These are phyloP conservation scores for Gamarada debralockiae DNA, from an alignment of 495 filamentous ascomycete genomes.

Conservation along the genomic window DNA sequence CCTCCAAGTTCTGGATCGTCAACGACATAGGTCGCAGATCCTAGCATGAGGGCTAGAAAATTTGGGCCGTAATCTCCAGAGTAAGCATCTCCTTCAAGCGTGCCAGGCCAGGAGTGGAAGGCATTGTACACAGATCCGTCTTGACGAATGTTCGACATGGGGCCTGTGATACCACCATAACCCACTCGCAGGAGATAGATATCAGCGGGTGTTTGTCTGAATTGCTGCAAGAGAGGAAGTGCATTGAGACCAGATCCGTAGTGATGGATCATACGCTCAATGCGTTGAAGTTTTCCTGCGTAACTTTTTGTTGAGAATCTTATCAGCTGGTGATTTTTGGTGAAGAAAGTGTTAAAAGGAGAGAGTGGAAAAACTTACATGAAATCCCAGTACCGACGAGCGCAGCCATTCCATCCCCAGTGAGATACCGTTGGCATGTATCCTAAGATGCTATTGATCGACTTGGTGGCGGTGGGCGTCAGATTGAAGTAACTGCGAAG, in stretches of 20 bases:
- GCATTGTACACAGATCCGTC: slow-evolving; percentile 45
- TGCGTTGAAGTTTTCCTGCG: slow-evolving; percentile 43
- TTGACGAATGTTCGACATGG: slow-evolving; percentile 45
- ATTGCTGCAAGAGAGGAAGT: slow-evolving; percentile 42
- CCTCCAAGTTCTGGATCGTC: slow-evolving; percentile 34
- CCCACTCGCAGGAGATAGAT: slow-evolving; percentile 41
- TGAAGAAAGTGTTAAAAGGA: neutral
- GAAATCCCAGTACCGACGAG: slow-evolving; percentile 51
- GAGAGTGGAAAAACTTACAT: neutral
- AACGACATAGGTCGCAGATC: slow-evolving; percentile 39
- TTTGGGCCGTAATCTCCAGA: slow-evolving; percentile 49
- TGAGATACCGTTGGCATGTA: slow-evolving; percentile 48
- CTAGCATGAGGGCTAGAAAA: slow-evolving; percentile 43
- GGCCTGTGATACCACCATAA: slow-evolving; percentile 43
- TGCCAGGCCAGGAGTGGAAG: slow-evolving; percentile 49
- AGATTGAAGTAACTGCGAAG: slow-evolving; percentile 35
- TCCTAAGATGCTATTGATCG: slow-evolving; percentile 44
- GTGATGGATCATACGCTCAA: slow-evolving; percentile 54
- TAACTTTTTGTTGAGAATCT: slow-evolving; percentile 15
- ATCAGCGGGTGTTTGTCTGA: slow-evolving; percentile 32
- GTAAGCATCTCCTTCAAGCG: slow-evolving; percentile 47
- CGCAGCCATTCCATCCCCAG: slow-evolving; percentile 55
- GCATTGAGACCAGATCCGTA: slow-evolving; percentile 52
- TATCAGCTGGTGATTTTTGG: neutral
- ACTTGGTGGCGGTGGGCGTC: slow-evolving; percentile 35